Conservation (phyloP, 768 basidiomycete genomes). For the Mycena galericulata region DNA sequence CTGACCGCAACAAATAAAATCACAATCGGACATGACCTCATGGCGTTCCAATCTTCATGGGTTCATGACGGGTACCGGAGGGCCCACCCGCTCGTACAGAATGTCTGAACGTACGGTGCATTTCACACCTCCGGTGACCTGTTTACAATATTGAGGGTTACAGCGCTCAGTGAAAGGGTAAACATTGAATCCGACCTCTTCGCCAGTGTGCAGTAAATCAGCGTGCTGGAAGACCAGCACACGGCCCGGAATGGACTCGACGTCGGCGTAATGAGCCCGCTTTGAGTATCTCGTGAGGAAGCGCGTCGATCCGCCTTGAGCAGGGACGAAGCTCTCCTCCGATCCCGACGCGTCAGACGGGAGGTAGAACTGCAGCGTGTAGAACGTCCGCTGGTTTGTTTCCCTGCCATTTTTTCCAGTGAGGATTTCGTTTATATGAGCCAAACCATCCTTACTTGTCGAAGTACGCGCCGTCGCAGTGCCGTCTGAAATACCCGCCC, state of each 20-base stretch:
- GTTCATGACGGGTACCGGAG: slow-evolving; percentile 3
- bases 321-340: slow-evolving; percentile 22
- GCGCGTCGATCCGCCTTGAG: slow-evolving; percentile 28
- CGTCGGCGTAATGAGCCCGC: slow-evolving; percentile 19
- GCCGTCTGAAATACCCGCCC: slow-evolving; percentile 28
- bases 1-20: too few relatives aligned
- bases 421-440: too few relatives aligned
- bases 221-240: neutral
- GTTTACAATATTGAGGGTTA: neutral
- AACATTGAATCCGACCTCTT: neutral
- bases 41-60: too few relatives aligned
- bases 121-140: too few relatives aligned
- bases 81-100: slow-evolving; percentile 19
- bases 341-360: slow-evolving; percentile 28
- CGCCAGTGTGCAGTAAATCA: neutral
- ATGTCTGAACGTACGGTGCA: too few relatives aligned
- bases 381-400: slow-evolving; percentile 26
- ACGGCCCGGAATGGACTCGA: neutral
- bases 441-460: neutral
- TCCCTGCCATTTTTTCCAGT: neutral
- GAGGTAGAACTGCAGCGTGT: slow-evolving; percentile 33
- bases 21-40: too few relatives aligned
- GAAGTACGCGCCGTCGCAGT: slow-evolving; percentile 17
- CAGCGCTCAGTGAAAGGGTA: neutral
- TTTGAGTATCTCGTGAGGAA: neutral